A percentile compares a stretch with the other conserved stretches of the same genome.
Evolutionary conservation across 2,329 filamentous ascomycete species (phyloP).

Genomic region (Emydomyces testavorans): DNA sequence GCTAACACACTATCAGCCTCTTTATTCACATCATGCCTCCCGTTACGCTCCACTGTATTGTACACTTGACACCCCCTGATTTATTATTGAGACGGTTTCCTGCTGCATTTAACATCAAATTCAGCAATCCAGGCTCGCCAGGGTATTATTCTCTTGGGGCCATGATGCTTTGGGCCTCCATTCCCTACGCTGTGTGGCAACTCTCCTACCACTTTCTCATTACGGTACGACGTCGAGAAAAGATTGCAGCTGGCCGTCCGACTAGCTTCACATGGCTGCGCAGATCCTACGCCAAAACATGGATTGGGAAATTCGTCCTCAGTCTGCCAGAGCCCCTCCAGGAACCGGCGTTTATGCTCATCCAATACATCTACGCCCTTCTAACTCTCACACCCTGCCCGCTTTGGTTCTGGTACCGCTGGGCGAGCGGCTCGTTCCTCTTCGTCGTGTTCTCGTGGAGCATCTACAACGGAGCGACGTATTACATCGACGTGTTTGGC

Average conservation of each 20-base stretch:
- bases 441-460: slow-evolving; percentile 81
- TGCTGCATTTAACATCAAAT: slow-evolving; percentile 71
- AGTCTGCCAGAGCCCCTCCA: slow-evolving; percentile 64
- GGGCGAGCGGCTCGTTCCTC: slow-evolving; percentile 66
- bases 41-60: slow-evolving; percentile 79
- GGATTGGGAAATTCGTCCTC: slow-evolving; percentile 77
- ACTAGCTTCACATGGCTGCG: slow-evolving; percentile 97
- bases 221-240: slow-evolving; percentile 82
- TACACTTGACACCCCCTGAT: slow-evolving; percentile 62
- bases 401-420: slow-evolving; percentile 83
- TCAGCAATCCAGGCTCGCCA: slow-evolving; percentile 54
- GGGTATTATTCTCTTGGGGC: slow-evolving; percentile 67
- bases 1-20: slow-evolving; percentile 41
- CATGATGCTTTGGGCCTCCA: slow-evolving; percentile 90
- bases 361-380: slow-evolving; percentile 84
- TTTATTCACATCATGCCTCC: slow-evolving; percentile 99
- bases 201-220: slow-evolving; percentile 88
- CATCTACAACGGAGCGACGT: slow-evolving; percentile 92
- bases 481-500: slow-evolving; percentile 96
- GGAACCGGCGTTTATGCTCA: slow-evolving; percentile 86
- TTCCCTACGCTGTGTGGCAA: slow-evolving; percentile 91
- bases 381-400: slow-evolving; percentile 91
- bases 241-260: slow-evolving; percentile 88
- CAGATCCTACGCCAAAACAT: slow-evolving; percentile 76
- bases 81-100: slow-evolving; percentile 63